A percentile compares a stretch with the other conserved stretches of the same genome.
phyloP scores from a whole-genome alignment of 2,329 filamentous ascomycete species.

The Hymenoscyphus fraxineus region DNA sequence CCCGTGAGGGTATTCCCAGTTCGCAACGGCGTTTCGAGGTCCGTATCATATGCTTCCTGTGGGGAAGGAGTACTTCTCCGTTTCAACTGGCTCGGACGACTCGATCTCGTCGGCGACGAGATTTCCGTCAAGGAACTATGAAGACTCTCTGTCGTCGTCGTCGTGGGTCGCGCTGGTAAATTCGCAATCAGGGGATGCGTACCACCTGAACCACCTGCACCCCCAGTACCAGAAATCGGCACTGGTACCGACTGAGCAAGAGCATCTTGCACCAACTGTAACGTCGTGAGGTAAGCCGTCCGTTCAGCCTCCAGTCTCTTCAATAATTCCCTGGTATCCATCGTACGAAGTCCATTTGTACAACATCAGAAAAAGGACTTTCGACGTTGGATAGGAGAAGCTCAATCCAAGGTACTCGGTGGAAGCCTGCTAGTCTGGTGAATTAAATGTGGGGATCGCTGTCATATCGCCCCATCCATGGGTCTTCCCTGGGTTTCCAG shows the following conservation, averaged over 20 bases:
- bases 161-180: not conserved
- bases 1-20: not conserved
- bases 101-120: too few species aligned
- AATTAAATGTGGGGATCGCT: too few species aligned
- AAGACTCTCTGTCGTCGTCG: not conserved
- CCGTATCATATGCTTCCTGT: not conserved
- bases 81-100: too few species aligned
- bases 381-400: not conserved
- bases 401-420: not conserved
- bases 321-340: conserved; percentile 8
- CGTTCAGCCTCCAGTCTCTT: conserved; percentile 10
- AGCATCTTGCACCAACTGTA: conserved; percentile 5
- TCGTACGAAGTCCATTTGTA: not conserved
- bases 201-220: not conserved
- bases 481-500: not conserved
- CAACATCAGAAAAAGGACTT: not conserved
- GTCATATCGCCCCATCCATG: too few species aligned
- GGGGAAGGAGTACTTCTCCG: too few species aligned
- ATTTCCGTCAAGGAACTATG: not conserved
- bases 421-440: too few species aligned
- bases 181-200: not conserved
- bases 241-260: not conserved
- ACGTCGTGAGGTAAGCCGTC: conserved; percentile 9
- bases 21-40: not conserved
- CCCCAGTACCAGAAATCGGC: not conserved